phyloP scores from a whole-genome alignment of 1,284 basidiomycete species.

The Porogramme epimiltina region DNA sequence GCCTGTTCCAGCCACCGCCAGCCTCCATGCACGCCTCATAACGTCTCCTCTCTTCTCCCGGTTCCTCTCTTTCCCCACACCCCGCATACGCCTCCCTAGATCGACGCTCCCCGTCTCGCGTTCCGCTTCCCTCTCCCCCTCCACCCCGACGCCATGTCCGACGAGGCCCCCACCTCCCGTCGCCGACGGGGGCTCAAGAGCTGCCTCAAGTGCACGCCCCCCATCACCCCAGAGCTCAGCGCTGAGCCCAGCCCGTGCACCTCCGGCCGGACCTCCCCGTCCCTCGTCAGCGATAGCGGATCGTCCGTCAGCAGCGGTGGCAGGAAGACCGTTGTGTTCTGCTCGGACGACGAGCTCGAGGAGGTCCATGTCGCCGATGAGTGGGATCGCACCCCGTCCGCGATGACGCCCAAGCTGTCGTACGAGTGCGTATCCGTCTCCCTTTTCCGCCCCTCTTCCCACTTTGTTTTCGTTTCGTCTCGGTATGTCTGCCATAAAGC shows the following conservation, averaged over 20 bases:
- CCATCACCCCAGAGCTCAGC: slow-evolving; percentile 31
- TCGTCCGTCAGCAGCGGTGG: slow-evolving; percentile 15
- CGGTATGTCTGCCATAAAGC: background rate
- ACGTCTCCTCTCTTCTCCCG: slow-evolving; percentile 5
- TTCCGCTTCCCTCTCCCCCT: background rate
- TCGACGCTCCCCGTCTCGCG: background rate
- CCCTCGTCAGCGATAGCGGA: slow-evolving; percentile 17
- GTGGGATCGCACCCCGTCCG: slow-evolving; percentile 59
- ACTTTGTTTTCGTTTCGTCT: background rate
- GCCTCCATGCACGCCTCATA: slow-evolving; percentile 20
- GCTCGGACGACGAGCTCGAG: slow-evolving; percentile 41
- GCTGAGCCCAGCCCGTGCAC: slow-evolving; percentile 24
- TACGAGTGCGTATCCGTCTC: slow-evolving; percentile 34
- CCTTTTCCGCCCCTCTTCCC: background rate
- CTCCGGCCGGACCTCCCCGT: slow-evolving; percentile 21
- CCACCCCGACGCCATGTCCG: slow-evolving; percentile 5
- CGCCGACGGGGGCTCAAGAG: slow-evolving; percentile 38
- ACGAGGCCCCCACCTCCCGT: slow-evolving; percentile 6
- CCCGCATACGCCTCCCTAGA: background rate
- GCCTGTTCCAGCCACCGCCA: slow-evolving; percentile 3
- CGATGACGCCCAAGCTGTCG: slow-evolving; percentile 36
- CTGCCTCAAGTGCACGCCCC: slow-evolving; percentile 42
- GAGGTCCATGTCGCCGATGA: slow-evolving; percentile 66
- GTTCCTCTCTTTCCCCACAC: slow-evolving; percentile 1
- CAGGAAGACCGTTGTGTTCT: slow-evolving; percentile 60